Evolutionary conservation across 805 yeast genomes (phyloP), one percentile per base, ranked within the genome.

Genomic region (Jamesozyma lodderae): DNA sequence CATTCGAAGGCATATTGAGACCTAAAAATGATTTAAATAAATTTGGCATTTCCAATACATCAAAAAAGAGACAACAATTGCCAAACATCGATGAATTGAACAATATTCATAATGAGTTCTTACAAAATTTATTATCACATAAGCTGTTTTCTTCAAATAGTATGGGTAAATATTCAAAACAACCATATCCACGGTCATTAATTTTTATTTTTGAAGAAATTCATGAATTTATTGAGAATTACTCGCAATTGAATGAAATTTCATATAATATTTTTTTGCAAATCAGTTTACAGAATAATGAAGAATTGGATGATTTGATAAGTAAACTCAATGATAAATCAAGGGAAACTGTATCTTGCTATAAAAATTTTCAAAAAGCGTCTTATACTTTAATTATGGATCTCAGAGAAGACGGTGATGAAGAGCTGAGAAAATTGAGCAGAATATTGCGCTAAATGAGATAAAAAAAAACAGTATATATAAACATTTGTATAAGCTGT

Each of bases 81-180:
- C 39, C 45, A 32, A 68, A 73, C 10, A 55, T 79, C 35, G 79
- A 77, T 45, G 77, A 75, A 31, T 49, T 79, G 10, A 60, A 64
- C 9, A 27, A 45, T 4, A 36, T 62, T 13, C 75, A 70, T 46
- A 49, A 52, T 17, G 41, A 42, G 3, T 66, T 57, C 47, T 41
- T 67, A 36, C 40, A 46, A 11, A 44, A 53, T 7, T 48, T 57
- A 8, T 40, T 54, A 6, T 37, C 47, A 6, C 53, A 55, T 30
- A 52, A 49, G 36, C 40, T 57, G 31, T 38, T 57, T 25, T 38
- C 50, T 10, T 41, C 48, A 1, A 25, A 31, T 6, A 37, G 44
- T 9, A 48, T 45, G 14, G 74, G 72, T 0, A 53, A 49, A 22
- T 45, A 52, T 18, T 66, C 75, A 0, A 63, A 64, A 1, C 55